phyloP scores from a whole-genome alignment of 371 early-diverging fungal species.

The Mortierella sp. region DNA sequence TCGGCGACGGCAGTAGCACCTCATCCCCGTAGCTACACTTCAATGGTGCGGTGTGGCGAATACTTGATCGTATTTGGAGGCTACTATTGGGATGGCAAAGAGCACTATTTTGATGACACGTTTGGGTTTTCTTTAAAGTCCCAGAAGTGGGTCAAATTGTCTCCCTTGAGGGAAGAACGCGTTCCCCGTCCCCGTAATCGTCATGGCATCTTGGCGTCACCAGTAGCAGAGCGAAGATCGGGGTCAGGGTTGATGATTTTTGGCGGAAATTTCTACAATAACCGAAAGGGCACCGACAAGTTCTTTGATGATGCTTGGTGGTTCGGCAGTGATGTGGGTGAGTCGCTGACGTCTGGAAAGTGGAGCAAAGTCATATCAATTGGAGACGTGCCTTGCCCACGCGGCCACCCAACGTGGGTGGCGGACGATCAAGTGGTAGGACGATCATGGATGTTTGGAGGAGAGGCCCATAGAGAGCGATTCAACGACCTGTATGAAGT shows the following conservation, averaged over 20 bases:
- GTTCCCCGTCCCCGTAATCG: constrained; percentile 34
- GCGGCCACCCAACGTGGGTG: constrained; percentile 30
- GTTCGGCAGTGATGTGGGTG: constrained; percentile 12
- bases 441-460: constrained; percentile 43
- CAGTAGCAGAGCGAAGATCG: constrained; percentile 15
- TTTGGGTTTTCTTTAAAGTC: constrained; percentile 29
- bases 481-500: constrained; percentile 35
- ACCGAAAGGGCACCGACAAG: constrained; percentile 21
- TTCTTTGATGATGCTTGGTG: constrained; percentile 37
- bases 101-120: constrained; percentile 30
- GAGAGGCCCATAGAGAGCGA: constrained; percentile 32
- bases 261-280: constrained; percentile 32
- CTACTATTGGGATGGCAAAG: constrained; percentile 34
- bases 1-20: constrained; percentile 17
- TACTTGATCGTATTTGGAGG: constrained; percentile 27
- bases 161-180: constrained; percentile 18
- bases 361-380: constrained; percentile 26
- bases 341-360: constrained; percentile 25
- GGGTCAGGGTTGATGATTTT: constrained; percentile 30
- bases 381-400: constrained; percentile 31
- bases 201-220: constrained; percentile 22
- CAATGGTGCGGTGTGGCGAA: constrained; percentile 21
- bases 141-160: constrained; percentile 29
- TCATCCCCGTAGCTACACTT: constrained; percentile 35
- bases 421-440: constrained; percentile 30